A percentile compares a stretch with the other conserved stretches of the same genome.
Evolutionary conservation across 495 filamentous ascomycete genomes (phyloP).

Genomic region (Penicillium maclennaniae): DNA sequence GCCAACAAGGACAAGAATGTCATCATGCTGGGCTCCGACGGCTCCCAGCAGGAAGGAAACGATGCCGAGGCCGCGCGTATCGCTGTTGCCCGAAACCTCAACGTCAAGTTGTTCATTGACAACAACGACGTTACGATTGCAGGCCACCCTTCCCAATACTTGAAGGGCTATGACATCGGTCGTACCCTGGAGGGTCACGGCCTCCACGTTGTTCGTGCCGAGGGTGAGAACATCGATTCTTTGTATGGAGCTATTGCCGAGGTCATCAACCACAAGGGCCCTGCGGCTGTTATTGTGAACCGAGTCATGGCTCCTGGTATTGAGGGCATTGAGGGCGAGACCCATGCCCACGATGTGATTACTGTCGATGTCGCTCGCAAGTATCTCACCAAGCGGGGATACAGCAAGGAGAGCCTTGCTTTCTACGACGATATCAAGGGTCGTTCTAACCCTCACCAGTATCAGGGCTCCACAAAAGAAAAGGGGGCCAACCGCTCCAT

Average conservation of each 20-base stretch:
- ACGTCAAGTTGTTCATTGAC: constrained; percentile 40
- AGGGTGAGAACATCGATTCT: constrained; percentile 36
- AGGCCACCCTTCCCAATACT: constrained; percentile 36
- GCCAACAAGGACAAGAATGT: constrained; percentile 35
- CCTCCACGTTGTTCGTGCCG: constrained; percentile 30
- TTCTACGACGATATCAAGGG: constrained; percentile 42
- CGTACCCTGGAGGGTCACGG: constrained; percentile 34
- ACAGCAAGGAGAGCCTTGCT: constrained; percentile 30
- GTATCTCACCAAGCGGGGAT: constrained; percentile 39
- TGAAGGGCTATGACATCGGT: constrained; percentile 32
- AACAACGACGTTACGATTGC: constrained; percentile 44
- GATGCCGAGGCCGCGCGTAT: constrained; percentile 39
- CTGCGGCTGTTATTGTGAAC: constrained; percentile 34
- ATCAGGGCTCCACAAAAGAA: constrained; percentile 31
- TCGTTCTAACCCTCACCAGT: constrained; percentile 33
- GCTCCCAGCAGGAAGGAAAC: constrained; percentile 42
- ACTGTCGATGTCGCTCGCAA: constrained; percentile 37
- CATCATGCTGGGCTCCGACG: constrained; percentile 36
- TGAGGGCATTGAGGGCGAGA: constrained; percentile 33
- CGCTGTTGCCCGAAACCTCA: constrained; percentile 34
- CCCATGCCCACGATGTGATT: constrained; percentile 36
- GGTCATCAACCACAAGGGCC: constrained; percentile 30
- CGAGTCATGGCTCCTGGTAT: constrained; percentile 37
- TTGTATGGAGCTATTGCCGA: constrained; percentile 31
- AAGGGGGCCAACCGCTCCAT: constrained; percentile 36